Conservation (phyloP, 1,139 yeast species). For the Candida albicans region DNA sequence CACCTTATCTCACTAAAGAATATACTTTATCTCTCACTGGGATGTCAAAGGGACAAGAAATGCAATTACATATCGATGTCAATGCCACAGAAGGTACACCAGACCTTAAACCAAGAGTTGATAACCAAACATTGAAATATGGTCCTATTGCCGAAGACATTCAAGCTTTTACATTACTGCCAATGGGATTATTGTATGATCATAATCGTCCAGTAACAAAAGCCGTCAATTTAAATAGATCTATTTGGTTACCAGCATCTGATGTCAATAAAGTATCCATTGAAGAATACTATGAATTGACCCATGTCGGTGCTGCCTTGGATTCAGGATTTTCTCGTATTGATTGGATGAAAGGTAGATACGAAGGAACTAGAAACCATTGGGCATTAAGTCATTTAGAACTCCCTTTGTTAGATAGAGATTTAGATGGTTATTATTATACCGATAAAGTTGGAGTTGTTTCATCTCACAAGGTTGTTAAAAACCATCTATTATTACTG, state of each 20-base stretch:
- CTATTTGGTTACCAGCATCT: conserved; percentile 65
- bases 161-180: conserved; percentile 47
- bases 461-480: conserved; percentile 65
- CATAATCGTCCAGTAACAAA: conserved; percentile 67
- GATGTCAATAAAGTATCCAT: conserved; percentile 45
- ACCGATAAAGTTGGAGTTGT: conserved; percentile 94
- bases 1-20: conserved; percentile 60
- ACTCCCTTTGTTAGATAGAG: conserved; percentile 47
- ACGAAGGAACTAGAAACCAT: conserved; percentile 41
- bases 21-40: conserved; percentile 55
- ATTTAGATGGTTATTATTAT: conserved; percentile 65
- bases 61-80: conserved; percentile 19
- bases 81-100: conserved; percentile 23
- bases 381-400: conserved; percentile 57
- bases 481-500: conserved; percentile 55
- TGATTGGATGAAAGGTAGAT: conserved; percentile 64
- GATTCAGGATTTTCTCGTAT: conserved; percentile 72
- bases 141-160: conserved; percentile 53
- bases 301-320: conserved; percentile 73
- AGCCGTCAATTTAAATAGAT: conserved; percentile 64
- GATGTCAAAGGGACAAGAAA: conserved; percentile 47
- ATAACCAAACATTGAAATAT: conserved; percentile 46
- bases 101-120: conserved; percentile 32
- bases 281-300: conserved; percentile 83
- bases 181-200: conserved; percentile 59